Evolutionary conservation across 257 asterid species (phyloP).

Genomic region (Linaria vulgaris): DNA sequence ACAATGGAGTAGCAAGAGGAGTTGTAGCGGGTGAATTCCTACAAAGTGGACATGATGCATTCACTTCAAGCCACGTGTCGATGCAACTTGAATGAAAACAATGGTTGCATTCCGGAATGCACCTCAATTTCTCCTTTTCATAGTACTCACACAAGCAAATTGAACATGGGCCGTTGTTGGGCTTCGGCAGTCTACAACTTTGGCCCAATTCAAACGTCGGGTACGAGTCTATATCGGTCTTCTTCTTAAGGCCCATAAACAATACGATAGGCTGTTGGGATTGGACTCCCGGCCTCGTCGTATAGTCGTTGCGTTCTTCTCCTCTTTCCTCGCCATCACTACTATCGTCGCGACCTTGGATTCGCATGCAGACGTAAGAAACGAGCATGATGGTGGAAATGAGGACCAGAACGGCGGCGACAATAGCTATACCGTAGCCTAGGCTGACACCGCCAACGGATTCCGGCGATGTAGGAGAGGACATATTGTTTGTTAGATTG

Average conservation of each 20-base stretch:
- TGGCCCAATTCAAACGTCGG: conserved; percentile 27
- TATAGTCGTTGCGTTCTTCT: background rate
- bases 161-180: conserved; percentile 25
- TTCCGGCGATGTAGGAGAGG: background rate
- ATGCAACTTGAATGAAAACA: conserved; percentile 30
- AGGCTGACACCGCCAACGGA: conserved; percentile 15
- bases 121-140: conserved; percentile 24
- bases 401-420: conserved; percentile 20
- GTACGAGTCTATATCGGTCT: conserved; percentile 20
- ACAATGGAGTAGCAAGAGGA: conserved; percentile 13
- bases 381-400: conserved; percentile 25
- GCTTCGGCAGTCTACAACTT: conserved; percentile 26
- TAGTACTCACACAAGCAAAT: conserved; percentile 30
- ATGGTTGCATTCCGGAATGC: conserved; percentile 32
- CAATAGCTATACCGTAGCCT: conserved; percentile 28
- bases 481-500: conserved; percentile 17
- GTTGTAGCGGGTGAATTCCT: conserved; percentile 25
- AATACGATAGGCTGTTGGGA: background rate
- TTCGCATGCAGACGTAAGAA: conserved; percentile 26
- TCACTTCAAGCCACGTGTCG: conserved; percentile 28
- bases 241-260: conserved; percentile 18
- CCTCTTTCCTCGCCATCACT: background rate
- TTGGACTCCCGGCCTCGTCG: background rate
- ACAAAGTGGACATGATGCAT: conserved; percentile 33
- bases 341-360: conserved; percentile 3